Conservation (phyloP, 2,329 filamentous ascomycete species). For the Trichoderma endophyticum region DNA sequence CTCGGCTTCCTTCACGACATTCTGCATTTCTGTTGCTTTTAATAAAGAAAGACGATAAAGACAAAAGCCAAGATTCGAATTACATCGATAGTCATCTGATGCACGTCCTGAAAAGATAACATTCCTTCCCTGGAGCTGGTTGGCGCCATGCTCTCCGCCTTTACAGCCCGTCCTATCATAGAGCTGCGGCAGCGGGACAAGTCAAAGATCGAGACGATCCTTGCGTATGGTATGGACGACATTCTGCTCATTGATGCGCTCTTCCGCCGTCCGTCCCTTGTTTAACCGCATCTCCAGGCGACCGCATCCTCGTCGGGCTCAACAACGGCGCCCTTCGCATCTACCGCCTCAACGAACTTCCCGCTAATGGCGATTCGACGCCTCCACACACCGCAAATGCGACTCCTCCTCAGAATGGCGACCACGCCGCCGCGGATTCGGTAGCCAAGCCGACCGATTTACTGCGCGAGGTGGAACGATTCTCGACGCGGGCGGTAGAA, state of each 20-base stretch:
- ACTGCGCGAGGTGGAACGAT: conserved; percentile 88
- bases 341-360: conserved; percentile 79
- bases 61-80: not conserved
- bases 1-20: not conserved
- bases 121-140: conserved; percentile 39
- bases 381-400: conserved; percentile 29
- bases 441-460: conserved; percentile 68
- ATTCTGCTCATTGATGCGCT: not conserved
- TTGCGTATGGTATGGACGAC: conserved; percentile 69
- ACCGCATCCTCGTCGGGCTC: conserved; percentile 86
- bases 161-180: conserved; percentile 92
- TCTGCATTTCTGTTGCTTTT: not conserved
- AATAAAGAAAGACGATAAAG: not conserved
- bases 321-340: conserved; percentile 86
- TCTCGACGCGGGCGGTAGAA: conserved; percentile 84
- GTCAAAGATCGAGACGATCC: conserved; percentile 92
- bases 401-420: conserved; percentile 30
- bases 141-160: conserved; percentile 86
- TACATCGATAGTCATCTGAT: conserved; percentile 26
- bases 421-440: conserved; percentile 29
- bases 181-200: conserved; percentile 96
- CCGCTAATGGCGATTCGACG: conserved; percentile 34
- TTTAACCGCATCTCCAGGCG: conserved; percentile 52
- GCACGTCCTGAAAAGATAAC: conserved; percentile 30
- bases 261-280: not conserved